Base-by-base conservation (phyloP, 768 basidiomycete genomes). In the Omphalotus guepiniiformis region DNA sequence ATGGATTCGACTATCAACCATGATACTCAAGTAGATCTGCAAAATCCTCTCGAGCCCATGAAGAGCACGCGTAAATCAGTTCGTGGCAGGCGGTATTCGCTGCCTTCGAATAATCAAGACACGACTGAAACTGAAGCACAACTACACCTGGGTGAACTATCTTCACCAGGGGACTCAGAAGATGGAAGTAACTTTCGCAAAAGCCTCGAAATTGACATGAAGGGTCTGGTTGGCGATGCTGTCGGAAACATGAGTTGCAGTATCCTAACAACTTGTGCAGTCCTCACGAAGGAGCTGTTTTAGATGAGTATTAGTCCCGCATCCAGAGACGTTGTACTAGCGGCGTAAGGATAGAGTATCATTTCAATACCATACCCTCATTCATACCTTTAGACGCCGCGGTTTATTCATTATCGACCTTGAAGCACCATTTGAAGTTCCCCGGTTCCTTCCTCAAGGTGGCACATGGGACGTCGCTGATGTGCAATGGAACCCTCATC, bases 331-430 rank as follows among this genome's bases (percentile, higher is more conserved):
- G 76, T 97, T 21, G 92, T 92, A 3, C 79, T 97, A 37, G 94
- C 92, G 41, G 85, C 90, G 86, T 91, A 67, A 55, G 83, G 66
- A 37, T 39, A 38, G 11, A 19, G 34, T 42, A 16, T 30, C 21
- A 15, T 36, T 39, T 26, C 36, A 7, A 15, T 32, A 23, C 42
- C 12, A 15, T 28, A 29, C 19, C 16, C 23, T 29, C 19, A 21
- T 53, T 25, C 47, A 43, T 19, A 28, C 19, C 36, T 19, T 6
- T 58, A 83, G 82, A 16, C 85, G 94, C 4, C 83, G 92, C 48
- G 95, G 95, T 0, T 74, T 99, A 13, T 98, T 89, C 62, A 93
- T 98, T 48, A 89, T 99, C 51, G 96, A 98, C 70, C 75, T 99
- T 13, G 85, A 93, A 51, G 79, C 87, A 11, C 91, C 92, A 1